A percentile compares a stretch with the other conserved stretches of the same genome.
phyloP scores from a whole-genome alignment of 2,329 filamentous ascomycete species.

The Eutypa lata region DNA sequence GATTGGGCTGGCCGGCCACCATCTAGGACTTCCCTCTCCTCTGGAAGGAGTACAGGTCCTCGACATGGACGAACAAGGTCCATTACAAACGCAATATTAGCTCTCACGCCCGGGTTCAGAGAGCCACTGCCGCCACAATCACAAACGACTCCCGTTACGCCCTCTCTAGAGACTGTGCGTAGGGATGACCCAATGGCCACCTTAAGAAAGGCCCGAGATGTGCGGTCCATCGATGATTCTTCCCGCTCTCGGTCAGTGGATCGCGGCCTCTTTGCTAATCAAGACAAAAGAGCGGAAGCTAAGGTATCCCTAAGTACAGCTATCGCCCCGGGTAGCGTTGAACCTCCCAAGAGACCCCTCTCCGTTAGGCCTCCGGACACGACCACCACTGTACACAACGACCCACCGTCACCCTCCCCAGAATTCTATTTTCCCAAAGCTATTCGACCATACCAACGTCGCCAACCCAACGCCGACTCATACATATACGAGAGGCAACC shows the following conservation, averaged over 20 bases:
- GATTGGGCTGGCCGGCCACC: slow-evolving; percentile 26
- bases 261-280: slow-evolving; percentile 53
- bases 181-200: slow-evolving; percentile 42
- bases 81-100: slow-evolving; percentile 42
- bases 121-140: slow-evolving; percentile 15
- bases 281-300: slow-evolving; percentile 62
- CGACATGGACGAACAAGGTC: slow-evolving; percentile 44
- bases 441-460: slow-evolving; percentile 39
- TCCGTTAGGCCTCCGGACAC: slow-evolving; percentile 45
- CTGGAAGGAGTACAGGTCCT: slow-evolving; percentile 27
- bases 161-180: slow-evolving; percentile 30
- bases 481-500: slow-evolving; percentile 39
- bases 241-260: slow-evolving; percentile 63
- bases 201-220: slow-evolving; percentile 39
- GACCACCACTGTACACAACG: slow-evolving; percentile 19
- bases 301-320: slow-evolving; percentile 62
- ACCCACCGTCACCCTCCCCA: slow-evolving; percentile 32
- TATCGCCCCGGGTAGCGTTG: slow-evolving; percentile 59
- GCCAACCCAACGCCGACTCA: slow-evolving; percentile 42
- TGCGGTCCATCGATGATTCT: slow-evolving; percentile 40
- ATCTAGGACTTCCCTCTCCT: slow-evolving; percentile 27
- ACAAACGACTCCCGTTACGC: slow-evolving; percentile 34
- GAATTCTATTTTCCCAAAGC: slow-evolving; percentile 37
- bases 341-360: slow-evolving; percentile 44
- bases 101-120: slow-evolving; percentile 33